These are phyloP conservation scores for Volvox reticuliferus DNA, from an alignment of 139 green algal genomes.

Conservation along the genomic window DNA sequence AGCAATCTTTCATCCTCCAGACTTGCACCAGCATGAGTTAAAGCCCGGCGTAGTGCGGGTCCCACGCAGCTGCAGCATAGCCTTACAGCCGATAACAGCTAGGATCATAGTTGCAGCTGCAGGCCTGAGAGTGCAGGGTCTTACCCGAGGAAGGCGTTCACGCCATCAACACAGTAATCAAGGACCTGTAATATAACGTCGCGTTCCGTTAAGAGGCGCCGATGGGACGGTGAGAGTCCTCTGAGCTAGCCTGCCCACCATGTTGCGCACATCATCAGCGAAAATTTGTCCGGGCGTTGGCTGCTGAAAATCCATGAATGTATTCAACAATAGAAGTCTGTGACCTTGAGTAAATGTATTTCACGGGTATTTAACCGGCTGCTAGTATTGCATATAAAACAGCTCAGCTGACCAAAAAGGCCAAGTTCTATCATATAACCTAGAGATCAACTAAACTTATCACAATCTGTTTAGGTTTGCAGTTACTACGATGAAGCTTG, in stretches of 20 bases:
- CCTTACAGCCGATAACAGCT: too few relatives aligned
- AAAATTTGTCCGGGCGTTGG: not conserved
- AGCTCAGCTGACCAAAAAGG: too few relatives aligned
- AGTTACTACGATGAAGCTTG: too few relatives aligned
- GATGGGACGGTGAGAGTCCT: not conserved
- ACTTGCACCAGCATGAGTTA: not conserved
- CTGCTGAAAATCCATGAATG: not conserved
- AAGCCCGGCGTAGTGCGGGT: not conserved
- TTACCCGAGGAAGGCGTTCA: conserved; percentile 48
- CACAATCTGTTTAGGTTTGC: too few relatives aligned
- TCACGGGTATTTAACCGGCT: too few relatives aligned
- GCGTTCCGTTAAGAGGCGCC: not conserved
- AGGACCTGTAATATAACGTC: conserved; percentile 11
- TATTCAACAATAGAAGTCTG: too few relatives aligned
- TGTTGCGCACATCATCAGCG: conserved; percentile 30
- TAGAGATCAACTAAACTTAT: too few relatives aligned
- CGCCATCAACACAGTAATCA: conserved; percentile 52
- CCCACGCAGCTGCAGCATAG: conserved; percentile 6
- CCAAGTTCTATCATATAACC: too few relatives aligned
- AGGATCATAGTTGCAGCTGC: not conserved
- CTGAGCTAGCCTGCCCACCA: conserved; percentile 4
- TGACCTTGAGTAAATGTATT: too few relatives aligned
- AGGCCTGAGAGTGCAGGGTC: not conserved
- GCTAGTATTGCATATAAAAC: too few relatives aligned
- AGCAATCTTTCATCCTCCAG: not conserved